Evolutionary conservation across 192 early-diverging fungal genomes (phyloP).

Genomic region (Coemansia sp.): DNA sequence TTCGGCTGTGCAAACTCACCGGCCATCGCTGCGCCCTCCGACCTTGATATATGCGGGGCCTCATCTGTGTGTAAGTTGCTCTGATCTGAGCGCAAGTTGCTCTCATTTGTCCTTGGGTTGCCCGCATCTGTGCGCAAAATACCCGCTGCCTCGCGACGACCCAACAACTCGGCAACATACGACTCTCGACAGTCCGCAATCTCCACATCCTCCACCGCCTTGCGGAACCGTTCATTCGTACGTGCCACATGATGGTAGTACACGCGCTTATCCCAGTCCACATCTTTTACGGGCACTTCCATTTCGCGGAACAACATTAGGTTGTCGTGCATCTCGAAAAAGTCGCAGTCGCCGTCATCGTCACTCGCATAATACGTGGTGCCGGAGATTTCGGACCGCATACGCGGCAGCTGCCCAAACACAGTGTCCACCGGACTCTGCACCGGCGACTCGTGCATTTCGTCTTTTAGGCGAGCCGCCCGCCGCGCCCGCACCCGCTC

Average conservation of each 20-base stretch:
- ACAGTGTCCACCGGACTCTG: no score
- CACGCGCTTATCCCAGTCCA: constrained; percentile 53
- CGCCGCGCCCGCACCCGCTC: constrained; percentile 32
- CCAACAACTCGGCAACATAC: constrained; percentile 30
- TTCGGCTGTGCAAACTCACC: constrained; percentile 2
- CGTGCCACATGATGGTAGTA: constrained; percentile 42
- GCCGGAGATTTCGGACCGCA: constrained; percentile 16
- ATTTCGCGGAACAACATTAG: constrained; percentile 44
- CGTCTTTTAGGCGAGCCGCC: constrained; percentile 24
- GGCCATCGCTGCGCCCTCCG: neutral
- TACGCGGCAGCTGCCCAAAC: neutral
- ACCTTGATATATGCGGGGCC: no score
- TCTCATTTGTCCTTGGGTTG: no score
- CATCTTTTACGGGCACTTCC: constrained; percentile 30
- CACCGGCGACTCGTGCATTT: neutral
- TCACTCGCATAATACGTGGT: constrained; percentile 10
- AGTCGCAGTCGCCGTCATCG: constrained; percentile 12
- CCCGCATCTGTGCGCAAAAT: neutral
- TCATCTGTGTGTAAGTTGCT: no score
- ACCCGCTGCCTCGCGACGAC: constrained; percentile 11
- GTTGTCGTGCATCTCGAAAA: constrained; percentile 30
- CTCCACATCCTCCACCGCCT: constrained; percentile 16
- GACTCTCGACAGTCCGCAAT: constrained; percentile 34
- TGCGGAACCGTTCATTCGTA: constrained; percentile 17
- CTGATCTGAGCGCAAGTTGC: no score